Percentiles rank a stretch among this genome's conserved stretches.
These are phyloP conservation scores for Stephania yunnanensis DNA, from an alignment of 164 flowering plant genomes.

Conservation along the genomic window DNA sequence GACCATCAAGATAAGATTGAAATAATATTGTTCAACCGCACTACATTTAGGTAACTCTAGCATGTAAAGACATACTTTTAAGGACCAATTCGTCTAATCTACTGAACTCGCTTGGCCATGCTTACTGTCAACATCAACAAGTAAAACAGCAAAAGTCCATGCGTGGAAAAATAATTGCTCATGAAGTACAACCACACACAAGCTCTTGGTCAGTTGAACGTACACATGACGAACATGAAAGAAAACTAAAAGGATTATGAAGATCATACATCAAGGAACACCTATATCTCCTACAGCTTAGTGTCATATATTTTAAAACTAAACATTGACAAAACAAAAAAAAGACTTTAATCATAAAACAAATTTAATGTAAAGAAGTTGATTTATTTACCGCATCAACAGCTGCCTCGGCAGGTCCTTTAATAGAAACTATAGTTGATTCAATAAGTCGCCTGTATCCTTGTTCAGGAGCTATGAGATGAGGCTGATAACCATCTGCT, in stretches of 20 bases:
- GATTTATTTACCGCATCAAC: slow-evolving; percentile 64
- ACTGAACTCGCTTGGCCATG: neutral
- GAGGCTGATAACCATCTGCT: slow-evolving; percentile 91
- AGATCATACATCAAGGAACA: too few relatives aligned
- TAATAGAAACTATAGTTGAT: slow-evolving; percentile 62
- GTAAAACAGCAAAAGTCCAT: neutral
- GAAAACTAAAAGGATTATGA: too few relatives aligned
- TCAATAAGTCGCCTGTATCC: slow-evolving; percentile 94
- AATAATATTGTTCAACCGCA: neutral
- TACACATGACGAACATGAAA: too few relatives aligned
- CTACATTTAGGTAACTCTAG: neutral
- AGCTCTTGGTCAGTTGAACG: too few relatives aligned
- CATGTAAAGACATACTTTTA: neutral
- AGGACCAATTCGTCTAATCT: neutral
- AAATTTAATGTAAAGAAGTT: neutral
- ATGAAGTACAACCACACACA: neutral
- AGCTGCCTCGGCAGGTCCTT: slow-evolving; percentile 93
- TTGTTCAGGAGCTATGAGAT: slow-evolving; percentile 81
- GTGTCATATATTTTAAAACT: too few relatives aligned
- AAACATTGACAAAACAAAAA: neutral
- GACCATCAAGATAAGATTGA: neutral
- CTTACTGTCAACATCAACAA: neutral
- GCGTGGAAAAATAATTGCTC: neutral
- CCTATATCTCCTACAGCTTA: too few relatives aligned
- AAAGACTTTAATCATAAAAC: neutral